Conservation (phyloP, 1,284 basidiomycete genomes). For the Melampsora occidentalis region DNA sequence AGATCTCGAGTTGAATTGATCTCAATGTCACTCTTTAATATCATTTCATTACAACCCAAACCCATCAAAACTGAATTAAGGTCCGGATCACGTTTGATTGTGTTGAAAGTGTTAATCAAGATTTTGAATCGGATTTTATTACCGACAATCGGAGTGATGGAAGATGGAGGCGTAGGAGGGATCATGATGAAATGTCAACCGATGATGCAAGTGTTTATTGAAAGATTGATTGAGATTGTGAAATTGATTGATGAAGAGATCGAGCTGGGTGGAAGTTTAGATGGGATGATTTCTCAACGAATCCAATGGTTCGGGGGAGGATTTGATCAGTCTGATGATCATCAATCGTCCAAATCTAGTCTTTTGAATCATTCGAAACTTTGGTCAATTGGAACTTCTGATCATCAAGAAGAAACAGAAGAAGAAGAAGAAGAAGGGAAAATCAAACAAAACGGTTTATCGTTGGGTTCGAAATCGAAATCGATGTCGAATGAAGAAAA, state of each 20-base stretch:
- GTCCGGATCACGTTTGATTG: constrained; percentile 5
- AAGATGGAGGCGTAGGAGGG: not conserved
- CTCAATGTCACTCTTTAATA: constrained; percentile 31
- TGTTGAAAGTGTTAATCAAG: constrained; percentile 15
- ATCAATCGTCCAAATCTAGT: not conserved
- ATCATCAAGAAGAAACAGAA: too few relatives aligned
- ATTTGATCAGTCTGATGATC: constrained; percentile 2
- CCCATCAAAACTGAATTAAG: not conserved
- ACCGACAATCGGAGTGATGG: not conserved
- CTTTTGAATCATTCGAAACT: too few relatives aligned
- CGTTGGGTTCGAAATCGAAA: too few relatives aligned
- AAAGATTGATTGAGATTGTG: constrained; percentile 29
- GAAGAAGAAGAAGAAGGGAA: too few relatives aligned
- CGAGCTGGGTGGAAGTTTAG: not conserved
- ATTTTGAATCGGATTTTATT: constrained; percentile 17
- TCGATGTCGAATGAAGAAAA: too few relatives aligned
- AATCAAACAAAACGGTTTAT: too few relatives aligned
- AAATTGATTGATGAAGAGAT: constrained; percentile 23
- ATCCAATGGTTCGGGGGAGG: constrained; percentile 39
- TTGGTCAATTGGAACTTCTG: too few relatives aligned
- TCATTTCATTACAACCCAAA: constrained; percentile 17
- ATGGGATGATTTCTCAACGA: not conserved
- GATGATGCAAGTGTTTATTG: constrained; percentile 23
- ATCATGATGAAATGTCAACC: constrained; percentile 18
- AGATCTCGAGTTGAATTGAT: constrained; percentile 18